phyloP scores from a whole-genome alignment of 2,329 filamentous ascomycete species.

The Orbilia javanica region DNA sequence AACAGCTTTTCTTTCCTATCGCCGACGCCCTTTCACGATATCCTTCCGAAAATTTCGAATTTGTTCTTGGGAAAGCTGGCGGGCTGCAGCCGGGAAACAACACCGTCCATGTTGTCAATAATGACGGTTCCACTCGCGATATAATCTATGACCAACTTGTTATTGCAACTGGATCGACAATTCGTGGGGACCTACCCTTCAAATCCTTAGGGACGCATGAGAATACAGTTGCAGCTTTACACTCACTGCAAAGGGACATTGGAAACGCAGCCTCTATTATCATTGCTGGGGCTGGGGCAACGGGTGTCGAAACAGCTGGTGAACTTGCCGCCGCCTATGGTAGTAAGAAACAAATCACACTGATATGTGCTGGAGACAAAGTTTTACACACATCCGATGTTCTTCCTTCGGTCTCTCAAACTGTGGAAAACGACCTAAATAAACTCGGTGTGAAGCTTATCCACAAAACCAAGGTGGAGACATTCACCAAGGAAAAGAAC shows the following conservation, averaged over 20 bases:
- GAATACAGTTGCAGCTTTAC: slow-evolving; percentile 56
- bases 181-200: slow-evolving; percentile 62
- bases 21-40: slow-evolving; percentile 69
- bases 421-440: slow-evolving; percentile 48
- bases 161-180: slow-evolving; percentile 60
- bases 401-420: slow-evolving; percentile 34
- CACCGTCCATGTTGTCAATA: slow-evolving; percentile 63
- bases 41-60: slow-evolving; percentile 68
- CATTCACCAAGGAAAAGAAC: background rate
- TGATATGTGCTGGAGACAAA: slow-evolving; percentile 39
- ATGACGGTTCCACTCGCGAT: slow-evolving; percentile 29
- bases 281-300: slow-evolving; percentile 64
- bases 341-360: slow-evolving; percentile 50
- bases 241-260: slow-evolving; percentile 58
- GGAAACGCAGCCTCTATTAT: slow-evolving; percentile 62
- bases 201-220: slow-evolving; percentile 59
- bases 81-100: slow-evolving; percentile 65
- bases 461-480: slow-evolving; percentile 43
- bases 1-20: slow-evolving; percentile 70
- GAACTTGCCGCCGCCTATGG: slow-evolving; percentile 62
- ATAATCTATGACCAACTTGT: slow-evolving; percentile 60
- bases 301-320: slow-evolving; percentile 64
- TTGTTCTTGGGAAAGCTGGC: slow-evolving; percentile 70
- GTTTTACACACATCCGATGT: slow-evolving; percentile 27
- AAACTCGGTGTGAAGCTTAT: slow-evolving; percentile 57